phyloP scores from a whole-genome alignment of 495 filamentous ascomycete genomes.

The Penicillium bovifimosum region DNA sequence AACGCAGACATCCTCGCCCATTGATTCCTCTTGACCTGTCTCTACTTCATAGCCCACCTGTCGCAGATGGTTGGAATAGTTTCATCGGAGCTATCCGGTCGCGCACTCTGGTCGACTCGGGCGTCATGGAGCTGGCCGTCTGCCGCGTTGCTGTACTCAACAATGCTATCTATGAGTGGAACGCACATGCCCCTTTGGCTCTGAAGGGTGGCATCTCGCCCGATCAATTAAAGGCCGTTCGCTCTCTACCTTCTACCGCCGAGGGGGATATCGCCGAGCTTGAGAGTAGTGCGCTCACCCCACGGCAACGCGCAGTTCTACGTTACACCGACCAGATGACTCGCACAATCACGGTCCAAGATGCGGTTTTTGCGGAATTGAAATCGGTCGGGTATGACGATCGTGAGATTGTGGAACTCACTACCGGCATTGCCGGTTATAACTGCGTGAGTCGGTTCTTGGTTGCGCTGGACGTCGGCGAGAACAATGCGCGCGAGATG shows the following conservation, averaged over 20 bases:
- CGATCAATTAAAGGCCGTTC: constrained; percentile 43
- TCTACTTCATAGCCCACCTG: constrained; percentile 61
- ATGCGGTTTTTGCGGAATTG: constrained; percentile 56
- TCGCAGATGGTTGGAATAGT: constrained; percentile 73
- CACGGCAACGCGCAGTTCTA: constrained; percentile 61
- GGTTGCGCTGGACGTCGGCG: constrained; percentile 71
- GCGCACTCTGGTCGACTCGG: constrained; percentile 58
- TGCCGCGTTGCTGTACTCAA: constrained; percentile 67
- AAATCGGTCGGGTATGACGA: constrained; percentile 47
- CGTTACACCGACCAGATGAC: constrained; percentile 39
- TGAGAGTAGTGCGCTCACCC: constrained; percentile 41
- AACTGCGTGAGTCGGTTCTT: constrained; percentile 84
- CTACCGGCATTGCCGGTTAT: constrained; percentile 73
- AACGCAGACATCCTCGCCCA: constrained; percentile 56
- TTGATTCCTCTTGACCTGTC: constrained; percentile 64
- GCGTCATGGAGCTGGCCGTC: constrained; percentile 40
- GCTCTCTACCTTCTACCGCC: constrained; percentile 33
- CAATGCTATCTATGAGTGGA: constrained; percentile 73
- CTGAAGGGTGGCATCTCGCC: constrained; percentile 34
- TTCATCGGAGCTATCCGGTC: constrained; percentile 65
- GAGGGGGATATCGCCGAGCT: constrained; percentile 22
- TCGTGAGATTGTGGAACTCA: constrained; percentile 63
- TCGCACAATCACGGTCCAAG: constrained; percentile 48
- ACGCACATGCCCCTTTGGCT: constrained; percentile 64
- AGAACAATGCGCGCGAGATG: constrained; percentile 41